Percentiles rank a stretch among this genome's conserved stretches.
phyloP scores from a whole-genome alignment of 768 basidiomycete species.

The Termitomyces sp. region DNA sequence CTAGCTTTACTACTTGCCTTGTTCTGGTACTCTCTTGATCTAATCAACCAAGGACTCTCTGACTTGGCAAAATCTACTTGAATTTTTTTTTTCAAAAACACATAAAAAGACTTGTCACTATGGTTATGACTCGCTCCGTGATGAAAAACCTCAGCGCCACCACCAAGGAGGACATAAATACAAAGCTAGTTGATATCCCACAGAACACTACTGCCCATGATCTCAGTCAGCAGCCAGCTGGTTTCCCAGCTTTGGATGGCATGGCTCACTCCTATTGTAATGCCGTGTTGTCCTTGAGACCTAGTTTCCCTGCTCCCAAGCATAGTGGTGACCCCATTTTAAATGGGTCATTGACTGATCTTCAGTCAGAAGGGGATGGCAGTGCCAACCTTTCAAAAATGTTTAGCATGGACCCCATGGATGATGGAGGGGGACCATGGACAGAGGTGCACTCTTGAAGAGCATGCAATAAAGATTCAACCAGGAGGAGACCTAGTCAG shows the following conservation, averaged over 20 bases:
- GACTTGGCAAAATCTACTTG: no score
- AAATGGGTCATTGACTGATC: not conserved
- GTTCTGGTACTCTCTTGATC: no score
- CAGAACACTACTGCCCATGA: not conserved
- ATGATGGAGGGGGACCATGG: not conserved
- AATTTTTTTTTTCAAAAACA: no score
- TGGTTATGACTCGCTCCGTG: not conserved
- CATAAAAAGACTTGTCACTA: no score
- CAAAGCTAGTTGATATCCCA: not conserved
- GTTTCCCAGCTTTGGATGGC: not conserved
- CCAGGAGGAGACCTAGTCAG: not conserved
- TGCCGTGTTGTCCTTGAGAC: not conserved
- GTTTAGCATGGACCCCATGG: not conserved
- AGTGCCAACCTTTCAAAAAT: not conserved
- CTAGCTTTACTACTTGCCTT: no score
- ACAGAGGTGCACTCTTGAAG: not conserved
- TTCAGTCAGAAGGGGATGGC: not conserved
- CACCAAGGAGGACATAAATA: not conserved
- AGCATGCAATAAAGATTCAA: not conserved
- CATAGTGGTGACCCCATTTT: not conserved
- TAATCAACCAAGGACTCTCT: no score
- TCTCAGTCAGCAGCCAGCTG: not conserved
- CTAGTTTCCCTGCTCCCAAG: not conserved
- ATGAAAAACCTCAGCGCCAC: not conserved
- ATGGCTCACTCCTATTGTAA: not conserved